Evolutionary conservation across 495 filamentous ascomycete genomes (phyloP).

Genomic region (Aspergillus avenaceus): DNA sequence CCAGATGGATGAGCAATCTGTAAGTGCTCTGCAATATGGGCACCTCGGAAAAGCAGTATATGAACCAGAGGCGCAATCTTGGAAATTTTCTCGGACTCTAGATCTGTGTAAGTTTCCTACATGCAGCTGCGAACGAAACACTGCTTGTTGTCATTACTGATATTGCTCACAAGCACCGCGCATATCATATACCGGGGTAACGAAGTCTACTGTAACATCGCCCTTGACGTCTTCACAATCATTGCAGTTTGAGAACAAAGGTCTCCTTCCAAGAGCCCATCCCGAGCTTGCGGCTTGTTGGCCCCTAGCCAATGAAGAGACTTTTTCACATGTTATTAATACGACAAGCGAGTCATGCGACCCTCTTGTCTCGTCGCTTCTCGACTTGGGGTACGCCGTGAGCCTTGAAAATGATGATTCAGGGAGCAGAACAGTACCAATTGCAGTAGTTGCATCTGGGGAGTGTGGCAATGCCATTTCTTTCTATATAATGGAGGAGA

Average conservation of each 20-base stretch:
- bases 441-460: slow-evolving; percentile 41
- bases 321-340: slow-evolving; percentile 27
- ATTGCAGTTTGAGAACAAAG: slow-evolving; percentile 14
- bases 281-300: slow-evolving; percentile 38
- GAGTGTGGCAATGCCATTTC: slow-evolving; percentile 38
- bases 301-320: slow-evolving; percentile 26
- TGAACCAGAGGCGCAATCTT: slow-evolving; percentile 45
- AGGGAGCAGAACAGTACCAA: slow-evolving; percentile 31
- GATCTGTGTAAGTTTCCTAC: slow-evolving; percentile 18
- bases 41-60: slow-evolving; percentile 58
- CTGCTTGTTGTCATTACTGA: slow-evolving; percentile 10
- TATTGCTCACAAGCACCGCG: slow-evolving; percentile 14
- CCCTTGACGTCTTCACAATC: slow-evolving; percentile 12
- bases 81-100: slow-evolving; percentile 51
- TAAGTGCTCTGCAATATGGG: slow-evolving; percentile 60
- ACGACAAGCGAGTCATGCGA: slow-evolving; percentile 30
- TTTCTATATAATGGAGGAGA: slow-evolving; percentile 32
- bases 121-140: not conserved
- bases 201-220: slow-evolving; percentile 26
- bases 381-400: slow-evolving; percentile 41
- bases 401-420: slow-evolving; percentile 24
- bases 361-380: slow-evolving; percentile 33
- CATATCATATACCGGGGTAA: slow-evolving; percentile 32
- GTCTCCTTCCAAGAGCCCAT: slow-evolving; percentile 23
- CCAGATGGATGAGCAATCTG: slow-evolving; percentile 59